Evolutionary conservation across 495 filamentous ascomycete genomes (phyloP).

Genomic region (Xanthoparmelia taractica): DNA sequence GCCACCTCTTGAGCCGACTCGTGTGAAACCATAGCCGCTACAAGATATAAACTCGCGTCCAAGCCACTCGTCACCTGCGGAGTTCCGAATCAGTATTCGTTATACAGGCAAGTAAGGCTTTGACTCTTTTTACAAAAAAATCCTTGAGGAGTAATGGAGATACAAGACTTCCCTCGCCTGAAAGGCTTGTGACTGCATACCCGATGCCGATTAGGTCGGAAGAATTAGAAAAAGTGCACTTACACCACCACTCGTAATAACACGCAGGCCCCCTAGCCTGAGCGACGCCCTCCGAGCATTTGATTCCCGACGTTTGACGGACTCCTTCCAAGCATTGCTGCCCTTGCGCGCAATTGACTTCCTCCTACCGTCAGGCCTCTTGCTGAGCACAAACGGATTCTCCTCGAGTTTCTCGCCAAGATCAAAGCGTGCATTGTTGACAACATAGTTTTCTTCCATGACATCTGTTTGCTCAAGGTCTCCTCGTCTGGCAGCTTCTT

Average conservation of each 20-base stretch:
- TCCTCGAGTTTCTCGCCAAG: slow-evolving; percentile 62
- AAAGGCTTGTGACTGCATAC: not conserved
- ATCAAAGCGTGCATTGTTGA: slow-evolving; percentile 73
- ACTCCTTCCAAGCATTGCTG: slow-evolving; percentile 60
- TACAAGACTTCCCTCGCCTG: not conserved
- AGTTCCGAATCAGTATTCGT: not conserved
- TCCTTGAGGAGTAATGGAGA: not conserved
- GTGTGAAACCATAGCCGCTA: slow-evolving; percentile 61
- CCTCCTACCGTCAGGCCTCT: slow-evolving; percentile 51
- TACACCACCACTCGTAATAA: slow-evolving; percentile 66
- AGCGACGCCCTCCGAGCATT: slow-evolving; percentile 58
- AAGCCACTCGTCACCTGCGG: slow-evolving; percentile 54
- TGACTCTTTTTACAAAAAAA: not conserved
- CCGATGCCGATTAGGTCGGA: not conserved
- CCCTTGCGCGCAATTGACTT: slow-evolving; percentile 62
- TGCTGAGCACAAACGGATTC: slow-evolving; percentile 65
- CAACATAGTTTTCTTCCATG: slow-evolving; percentile 68
- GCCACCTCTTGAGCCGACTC: slow-evolving; percentile 63
- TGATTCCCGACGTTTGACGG: slow-evolving; percentile 56
- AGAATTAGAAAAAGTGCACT: not conserved
- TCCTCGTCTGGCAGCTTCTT: slow-evolving; percentile 48
- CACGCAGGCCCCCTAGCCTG: slow-evolving; percentile 58
- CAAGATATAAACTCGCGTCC: slow-evolving; percentile 71
- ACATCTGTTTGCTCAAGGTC: slow-evolving; percentile 58
- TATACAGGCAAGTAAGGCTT: not conserved